phyloP scores from a whole-genome alignment of 2,329 filamentous ascomycete species.

The Orbilia blumenaviensis region DNA sequence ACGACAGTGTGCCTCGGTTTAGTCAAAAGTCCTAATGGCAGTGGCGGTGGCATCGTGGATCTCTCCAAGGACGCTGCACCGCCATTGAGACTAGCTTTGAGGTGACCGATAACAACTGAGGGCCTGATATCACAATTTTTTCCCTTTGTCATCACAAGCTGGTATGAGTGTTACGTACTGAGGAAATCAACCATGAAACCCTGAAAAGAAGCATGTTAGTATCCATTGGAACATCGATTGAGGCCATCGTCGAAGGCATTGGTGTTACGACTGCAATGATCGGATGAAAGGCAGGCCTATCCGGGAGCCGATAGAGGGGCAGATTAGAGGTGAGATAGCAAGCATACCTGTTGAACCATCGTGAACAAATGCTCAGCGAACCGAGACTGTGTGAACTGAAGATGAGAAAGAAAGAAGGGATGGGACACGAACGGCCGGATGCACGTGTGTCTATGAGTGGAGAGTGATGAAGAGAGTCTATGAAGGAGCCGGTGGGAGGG shows the following conservation, averaged over 20 bases:
- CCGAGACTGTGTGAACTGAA: slow-evolving; percentile 41
- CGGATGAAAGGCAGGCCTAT: slow-evolving; percentile 31
- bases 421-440: slow-evolving; percentile 38
- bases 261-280: slow-evolving; percentile 25
- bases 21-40: slow-evolving; percentile 17
- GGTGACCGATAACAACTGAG: slow-evolving; percentile 10
- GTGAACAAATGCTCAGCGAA: slow-evolving; percentile 50
- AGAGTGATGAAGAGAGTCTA: slow-evolving; percentile 47
- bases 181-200: slow-evolving; percentile 54
- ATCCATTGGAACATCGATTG: slow-evolving; percentile 24
- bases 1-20: slow-evolving; percentile 22
- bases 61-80: slow-evolving; percentile 92
- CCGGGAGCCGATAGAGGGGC: slow-evolving; percentile 35
- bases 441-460: slow-evolving; percentile 54
- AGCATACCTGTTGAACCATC: slow-evolving; percentile 53
- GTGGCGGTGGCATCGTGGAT: not conserved
- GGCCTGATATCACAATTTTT: slow-evolving; percentile 19
- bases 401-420: slow-evolving; percentile 36
- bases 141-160: not conserved
- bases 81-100: slow-evolving; percentile 75
- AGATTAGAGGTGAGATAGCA: not conserved
- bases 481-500: slow-evolving; percentile 29
- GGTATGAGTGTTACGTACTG: slow-evolving; percentile 38
- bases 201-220: slow-evolving; percentile 23
- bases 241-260: slow-evolving; percentile 21